Base-by-base conservation (phyloP, 2,329 filamentous ascomycete genomes). In the Trichoderma sp. region DNA sequence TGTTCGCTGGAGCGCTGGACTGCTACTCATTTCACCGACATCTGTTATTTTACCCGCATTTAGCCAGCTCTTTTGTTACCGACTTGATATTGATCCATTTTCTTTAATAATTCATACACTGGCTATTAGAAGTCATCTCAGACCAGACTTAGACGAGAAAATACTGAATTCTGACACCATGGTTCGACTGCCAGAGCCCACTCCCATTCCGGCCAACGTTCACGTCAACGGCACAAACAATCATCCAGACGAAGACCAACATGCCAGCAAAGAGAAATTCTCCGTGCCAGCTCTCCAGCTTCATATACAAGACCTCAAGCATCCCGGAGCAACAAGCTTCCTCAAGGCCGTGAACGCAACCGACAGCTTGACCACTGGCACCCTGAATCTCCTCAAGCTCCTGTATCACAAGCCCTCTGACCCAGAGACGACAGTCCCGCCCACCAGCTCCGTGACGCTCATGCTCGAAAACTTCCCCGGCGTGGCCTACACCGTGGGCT, bases 401-500 rank as follows among this genome's bases (percentile, higher is more conserved):
- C 88, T 98, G 35, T 98, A 97, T 79, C 74, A 76, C 56, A 79
- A 81, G n/a, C 81, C 83, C 59, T 73, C 75, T 5, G 78, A 80
- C 70, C 75, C 77, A 31, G 77, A 78, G 57, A 83, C 83, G 43
- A 81, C 80, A 64, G 76, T 79, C 13, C 87, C 88, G 52, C 84
- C 87, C n/a, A 96, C 93, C 11, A 91, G 93, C 70, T 96, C 93
- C 63, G 89, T 98, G 21, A 97, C 94, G 0, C 81, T 98, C 43
- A 85, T 97, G 70, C 83, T 98, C 5, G 88, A 92, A 35, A 84
- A 89, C 72, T 94, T 97, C 87, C 84, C 82, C 59, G 95, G 95
- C 61, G 92, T 98, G 5, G 95, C 95, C 24, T 97, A 97, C 82
- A 97, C 95, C 1, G 93, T 88, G 0, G 92, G 93, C 72, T 87